Base-by-base conservation (phyloP, 1,139 yeast genomes). In the Lodderomyces parapsilosis region DNA sequence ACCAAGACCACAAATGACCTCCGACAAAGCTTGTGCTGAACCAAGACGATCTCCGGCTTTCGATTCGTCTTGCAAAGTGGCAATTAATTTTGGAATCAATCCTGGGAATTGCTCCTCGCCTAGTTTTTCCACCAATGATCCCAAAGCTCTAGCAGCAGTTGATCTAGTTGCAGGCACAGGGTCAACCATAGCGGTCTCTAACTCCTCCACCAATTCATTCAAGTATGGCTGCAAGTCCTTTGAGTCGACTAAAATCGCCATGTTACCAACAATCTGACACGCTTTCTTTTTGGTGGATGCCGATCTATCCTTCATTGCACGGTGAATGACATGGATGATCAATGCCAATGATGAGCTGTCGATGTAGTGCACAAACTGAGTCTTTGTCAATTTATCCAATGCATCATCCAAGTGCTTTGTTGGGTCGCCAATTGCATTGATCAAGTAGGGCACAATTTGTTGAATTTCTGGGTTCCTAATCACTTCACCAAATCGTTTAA, bases 141-240 rank as follows among this genome's bases (percentile, higher is more conserved):
- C 99, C 45, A 94, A 73, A 0, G 99, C 99, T 67, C 97, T 83
- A 20, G 97, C 93, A 20, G 98, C 99, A 28, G 97, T 94, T 2
- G 98, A 94, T 62, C 99, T 81, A 0, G 99, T 93, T 36, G 86
- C 88, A 30, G 99, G 96, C 41, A 94, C 99, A 1, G 99, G 99
- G 58, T 94, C 99, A 44, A 94, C 97, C 96, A 94, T 91, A 1
- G 98, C 96, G 36, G 78, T 74, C 61, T 93, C 96, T 47, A 94
- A 78, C 56, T 90, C 97, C 11, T 80, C 76, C 38, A 91, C 85
- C 54, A 94, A 73, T 40, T 81, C 78, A 20, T 81, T 77, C 55
- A 94, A 72, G 64, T 94, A 93, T 22, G 97, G 97, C 47, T 81
- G 68, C 49, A 94, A 74, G 60, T 94, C 99, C 52, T 79, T 81